Evolutionary conservation across 371 early-diverging fungal species (phyloP).

Genomic region (Modicella reniformis): DNA sequence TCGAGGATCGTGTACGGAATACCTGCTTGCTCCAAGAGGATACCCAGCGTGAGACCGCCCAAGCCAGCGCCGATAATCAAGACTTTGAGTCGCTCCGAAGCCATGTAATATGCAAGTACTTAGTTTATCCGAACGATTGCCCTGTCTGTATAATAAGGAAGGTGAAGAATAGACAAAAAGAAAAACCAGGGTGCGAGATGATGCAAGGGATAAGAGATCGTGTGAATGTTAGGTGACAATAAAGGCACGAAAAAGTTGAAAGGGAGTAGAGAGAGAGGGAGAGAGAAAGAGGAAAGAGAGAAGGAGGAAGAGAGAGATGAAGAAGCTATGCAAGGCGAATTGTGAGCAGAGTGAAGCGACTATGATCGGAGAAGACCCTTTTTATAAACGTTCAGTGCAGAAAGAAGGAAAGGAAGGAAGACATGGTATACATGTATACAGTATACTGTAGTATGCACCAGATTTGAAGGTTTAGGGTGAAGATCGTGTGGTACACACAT

Average conservation of each 20-base stretch:
- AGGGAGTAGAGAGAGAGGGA: neutral
- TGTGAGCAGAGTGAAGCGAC: constrained; percentile 1
- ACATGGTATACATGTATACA: too few species aligned
- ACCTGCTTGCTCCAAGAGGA: constrained; percentile 45
- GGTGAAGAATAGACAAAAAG: neutral
- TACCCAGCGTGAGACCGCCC: constrained; percentile 36
- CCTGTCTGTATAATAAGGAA: too few species aligned
- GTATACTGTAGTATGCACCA: too few species aligned
- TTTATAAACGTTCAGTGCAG: neutral
- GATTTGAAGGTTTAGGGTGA: too few species aligned
- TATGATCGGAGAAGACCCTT: neutral
- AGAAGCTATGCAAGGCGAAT: neutral
- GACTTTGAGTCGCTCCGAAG: constrained; percentile 34
- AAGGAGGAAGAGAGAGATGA: neutral
- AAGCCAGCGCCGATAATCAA: constrained; percentile 49
- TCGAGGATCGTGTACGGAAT: constrained; percentile 40
- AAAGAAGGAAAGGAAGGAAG: neutral
- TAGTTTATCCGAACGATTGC: too few species aligned
- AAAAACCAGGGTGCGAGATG: neutral
- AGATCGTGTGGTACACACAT: too few species aligned
- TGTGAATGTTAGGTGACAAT: neutral
- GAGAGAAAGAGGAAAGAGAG: neutral
- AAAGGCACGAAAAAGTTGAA: neutral
- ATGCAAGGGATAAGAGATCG: constrained; percentile 1
- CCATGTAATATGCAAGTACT: too few species aligned